Base-by-base conservation (phyloP, 768 basidiomycete genomes). In the Daedaleopsis nitida region DNA sequence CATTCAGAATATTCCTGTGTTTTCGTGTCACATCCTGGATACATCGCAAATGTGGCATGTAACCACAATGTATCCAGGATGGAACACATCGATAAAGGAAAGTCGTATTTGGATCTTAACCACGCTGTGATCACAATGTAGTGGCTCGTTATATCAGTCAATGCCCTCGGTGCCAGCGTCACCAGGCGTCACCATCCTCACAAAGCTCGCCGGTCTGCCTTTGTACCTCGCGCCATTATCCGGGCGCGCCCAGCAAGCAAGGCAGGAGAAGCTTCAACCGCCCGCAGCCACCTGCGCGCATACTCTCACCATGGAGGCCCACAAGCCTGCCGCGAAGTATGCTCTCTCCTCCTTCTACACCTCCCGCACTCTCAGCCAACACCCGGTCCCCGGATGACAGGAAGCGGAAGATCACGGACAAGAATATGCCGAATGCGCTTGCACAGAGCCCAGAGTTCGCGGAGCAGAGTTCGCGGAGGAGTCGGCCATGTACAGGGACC, bases 401-500 rank as follows among this genome's bases (percentile, higher is more conserved):
- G 74, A 86, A 85, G 70, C 83, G 91, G 51, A 92, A 92, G 72
- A 81, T 92, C 37, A 87, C 87, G 1, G 91, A 92, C 73, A 92
- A 88, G 76, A 81, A 82, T 38, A 77, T 96, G 37, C 91, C 94
- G 0, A 86, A 88, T 79, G 84, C 84, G 53, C 80, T 95, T 39
- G 80, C 88, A 5, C 86, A 92, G 62, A 80, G 85, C 66, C 85
- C n/a, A n/a, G n/a, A n/a, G n/a, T n/a, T n/a, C n/a, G n/a, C n/a
- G n/a, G n/a, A n/a, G n/a, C 88, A 16, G 85, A 87, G 51, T 92
- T 92, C 69, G 84, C 88, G 1, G 82, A 85, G 67, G 94, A 96
- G 72, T 92, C 92, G 23, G 80, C 78, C 60, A 92, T 96, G 84
- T 97, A 96, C 74, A 85, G 88, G 61, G 87, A 92, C 67, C 77